Evolutionary conservation across 208 protist genomes (phyloP).

Genomic region (Trypanosoma melophagium): DNA sequence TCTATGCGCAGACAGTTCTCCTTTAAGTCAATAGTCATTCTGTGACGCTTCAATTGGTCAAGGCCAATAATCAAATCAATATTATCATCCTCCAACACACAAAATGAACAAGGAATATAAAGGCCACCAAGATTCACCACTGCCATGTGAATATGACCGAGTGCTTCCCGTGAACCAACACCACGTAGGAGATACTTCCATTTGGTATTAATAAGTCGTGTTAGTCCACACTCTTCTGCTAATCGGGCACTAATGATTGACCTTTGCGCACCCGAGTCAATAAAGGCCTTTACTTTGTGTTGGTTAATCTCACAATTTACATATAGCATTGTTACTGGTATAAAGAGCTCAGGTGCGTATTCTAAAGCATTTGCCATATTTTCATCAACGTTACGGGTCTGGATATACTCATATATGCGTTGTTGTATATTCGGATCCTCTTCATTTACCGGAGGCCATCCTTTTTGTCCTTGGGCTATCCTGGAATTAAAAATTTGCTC

Average conservation of each 20-base stretch:
- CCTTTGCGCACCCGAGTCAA: slow-evolving; percentile 89
- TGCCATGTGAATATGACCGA: slow-evolving; percentile 91
- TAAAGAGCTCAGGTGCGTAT: slow-evolving; percentile 94
- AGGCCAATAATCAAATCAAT: slow-evolving; percentile 95
- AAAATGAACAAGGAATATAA: slow-evolving; percentile 83
- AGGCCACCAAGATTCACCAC: slow-evolving; percentile 73
- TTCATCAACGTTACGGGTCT: slow-evolving; percentile 82
- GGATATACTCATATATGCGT: slow-evolving; percentile 77
- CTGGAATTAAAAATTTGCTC: slow-evolving; percentile 8
- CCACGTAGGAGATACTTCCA: slow-evolving; percentile 86
- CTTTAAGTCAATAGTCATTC: slow-evolving; percentile 72
- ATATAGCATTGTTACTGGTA: slow-evolving; percentile 90
- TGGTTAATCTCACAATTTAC: slow-evolving; percentile 90
- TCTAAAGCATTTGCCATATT: slow-evolving; percentile 91
- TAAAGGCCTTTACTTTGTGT: slow-evolving; percentile 92
- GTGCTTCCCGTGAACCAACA: slow-evolving; percentile 87
- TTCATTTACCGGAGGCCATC: slow-evolving; percentile 35
- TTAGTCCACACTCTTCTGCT: slow-evolving; percentile 86
- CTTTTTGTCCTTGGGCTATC: neutral
- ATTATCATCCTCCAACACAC: slow-evolving; percentile 83
- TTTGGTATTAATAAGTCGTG: slow-evolving; percentile 86
- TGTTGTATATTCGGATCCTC: slow-evolving; percentile 74
- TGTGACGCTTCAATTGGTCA: slow-evolving; percentile 91
- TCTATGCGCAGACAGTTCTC: slow-evolving; percentile 54
- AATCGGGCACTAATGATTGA: slow-evolving; percentile 81